Evolutionary conservation across 2,329 filamentous ascomycete genomes (phyloP).

Genomic region (Hypoxylon rubiginosum): DNA sequence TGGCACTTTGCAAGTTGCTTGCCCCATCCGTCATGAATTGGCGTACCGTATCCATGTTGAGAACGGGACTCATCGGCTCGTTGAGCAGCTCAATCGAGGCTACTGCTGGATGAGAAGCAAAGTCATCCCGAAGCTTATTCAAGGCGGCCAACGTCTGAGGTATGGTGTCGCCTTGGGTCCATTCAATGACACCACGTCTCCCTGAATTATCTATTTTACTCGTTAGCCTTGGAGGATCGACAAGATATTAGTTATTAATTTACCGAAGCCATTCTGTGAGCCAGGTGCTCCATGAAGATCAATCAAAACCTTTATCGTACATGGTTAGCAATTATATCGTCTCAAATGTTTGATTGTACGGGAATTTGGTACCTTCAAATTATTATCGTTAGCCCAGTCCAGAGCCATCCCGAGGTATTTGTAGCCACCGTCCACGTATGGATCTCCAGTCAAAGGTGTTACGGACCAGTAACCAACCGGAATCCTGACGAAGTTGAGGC

Average conservation of each 20-base stretch:
- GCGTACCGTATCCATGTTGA: conserved; percentile 67
- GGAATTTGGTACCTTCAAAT: conserved; percentile 23
- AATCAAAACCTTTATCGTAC: conserved; percentile 66
- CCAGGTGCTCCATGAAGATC: conserved; percentile 70
- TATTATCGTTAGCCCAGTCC: conserved; percentile 65
- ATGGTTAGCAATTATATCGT: background rate
- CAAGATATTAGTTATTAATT: conserved; percentile 54
- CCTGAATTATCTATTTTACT: conserved; percentile 51
- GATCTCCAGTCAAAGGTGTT: conserved; percentile 60
- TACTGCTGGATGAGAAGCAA: conserved; percentile 61
- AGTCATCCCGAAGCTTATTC: conserved; percentile 62
- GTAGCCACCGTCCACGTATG: conserved; percentile 59
- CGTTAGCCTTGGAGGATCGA: background rate
- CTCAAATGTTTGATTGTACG: background rate
- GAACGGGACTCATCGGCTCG: conserved; percentile 71
- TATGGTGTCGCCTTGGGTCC: conserved; percentile 43
- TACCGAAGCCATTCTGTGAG: conserved; percentile 73
- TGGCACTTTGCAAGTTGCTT: conserved; percentile 67
- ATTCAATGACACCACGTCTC: conserved; percentile 57
- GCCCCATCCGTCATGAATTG: conserved; percentile 31
- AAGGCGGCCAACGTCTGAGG: conserved; percentile 64
- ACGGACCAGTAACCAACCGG: conserved; percentile 73
- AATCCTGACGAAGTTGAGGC: conserved; percentile 71
- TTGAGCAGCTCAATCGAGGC: conserved; percentile 77
- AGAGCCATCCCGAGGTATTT: conserved; percentile 68